phyloP scores from a whole-genome alignment of 23 red algal species.

The Agarophyton chilense region DNA sequence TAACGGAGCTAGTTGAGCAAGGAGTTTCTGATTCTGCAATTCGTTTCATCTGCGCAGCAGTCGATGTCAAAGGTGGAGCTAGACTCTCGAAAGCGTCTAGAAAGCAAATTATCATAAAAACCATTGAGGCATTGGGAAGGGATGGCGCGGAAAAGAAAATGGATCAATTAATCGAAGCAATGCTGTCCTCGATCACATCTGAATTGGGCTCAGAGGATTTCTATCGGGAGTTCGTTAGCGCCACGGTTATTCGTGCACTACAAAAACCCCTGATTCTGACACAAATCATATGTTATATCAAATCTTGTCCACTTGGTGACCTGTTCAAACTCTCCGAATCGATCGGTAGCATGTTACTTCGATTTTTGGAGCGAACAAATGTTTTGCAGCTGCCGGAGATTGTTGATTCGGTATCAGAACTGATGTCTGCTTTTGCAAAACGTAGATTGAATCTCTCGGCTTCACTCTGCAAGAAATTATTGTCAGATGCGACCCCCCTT shows the following conservation, averaged over 20 bases:
- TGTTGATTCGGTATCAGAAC: background rate
- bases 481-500: background rate
- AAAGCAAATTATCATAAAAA: background rate
- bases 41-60: background rate
- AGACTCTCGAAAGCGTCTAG: background rate
- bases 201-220: background rate
- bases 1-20: background rate
- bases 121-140: background rate
- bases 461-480: background rate
- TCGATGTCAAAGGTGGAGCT: constrained; percentile 12
- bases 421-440: background rate
- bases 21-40: background rate
- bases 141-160: background rate
- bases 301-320: no score
- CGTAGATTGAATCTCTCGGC: background rate
- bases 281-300: background rate
- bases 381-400: background rate
- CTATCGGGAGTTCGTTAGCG: background rate
- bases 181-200: background rate
- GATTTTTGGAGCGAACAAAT: background rate
- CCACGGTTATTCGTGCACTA: background rate
- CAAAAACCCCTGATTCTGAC: background rate
- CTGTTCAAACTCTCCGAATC: background rate
- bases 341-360: background rate
- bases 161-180: background rate